Percentiles rank a stretch among this genome's conserved stretches.
Conservation (phyloP, 2,329 filamentous ascomycete species). For the Onygena corvina region DNA sequence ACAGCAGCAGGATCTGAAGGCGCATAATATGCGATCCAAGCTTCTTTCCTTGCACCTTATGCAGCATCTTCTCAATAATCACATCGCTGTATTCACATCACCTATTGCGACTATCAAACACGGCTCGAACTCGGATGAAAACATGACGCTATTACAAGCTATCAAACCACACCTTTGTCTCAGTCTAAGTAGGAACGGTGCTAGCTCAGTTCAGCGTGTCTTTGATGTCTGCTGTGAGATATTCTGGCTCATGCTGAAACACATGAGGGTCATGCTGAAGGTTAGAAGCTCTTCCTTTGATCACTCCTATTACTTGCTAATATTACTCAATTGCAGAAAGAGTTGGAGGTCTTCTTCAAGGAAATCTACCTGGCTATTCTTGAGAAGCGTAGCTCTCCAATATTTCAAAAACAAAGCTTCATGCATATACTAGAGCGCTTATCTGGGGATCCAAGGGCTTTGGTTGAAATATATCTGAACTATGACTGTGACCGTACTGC, state of each 20-base stretch:
- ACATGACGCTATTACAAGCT: constrained; percentile 83
- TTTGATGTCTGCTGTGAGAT: constrained; percentile 96
- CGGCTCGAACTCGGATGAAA: constrained; percentile 68
- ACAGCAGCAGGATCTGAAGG: constrained; percentile 82
- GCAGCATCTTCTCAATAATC: constrained; percentile 88
- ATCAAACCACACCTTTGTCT: constrained; percentile 95
- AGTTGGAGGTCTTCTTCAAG: constrained; percentile 94
- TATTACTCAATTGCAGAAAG: constrained; percentile 50
- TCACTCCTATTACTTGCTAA: not conserved
- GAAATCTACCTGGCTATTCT: constrained; percentile 91
- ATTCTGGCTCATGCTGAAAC: constrained; percentile 94
- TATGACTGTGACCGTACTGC: constrained; percentile 91
- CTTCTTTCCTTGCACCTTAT: constrained; percentile 90
- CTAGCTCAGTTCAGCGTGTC: constrained; percentile 79
- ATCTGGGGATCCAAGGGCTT: constrained; percentile 68
- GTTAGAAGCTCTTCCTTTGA: constrained; percentile 30
- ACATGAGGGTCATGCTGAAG: constrained; percentile 89
- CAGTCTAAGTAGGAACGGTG: constrained; percentile 86
- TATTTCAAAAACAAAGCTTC: constrained; percentile 86
- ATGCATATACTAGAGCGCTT: constrained; percentile 74
- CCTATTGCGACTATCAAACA: constrained; percentile 85
- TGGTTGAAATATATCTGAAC: constrained; percentile 94
- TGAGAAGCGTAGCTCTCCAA: constrained; percentile 72
- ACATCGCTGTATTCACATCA: constrained; percentile 80
- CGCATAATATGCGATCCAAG: constrained; percentile 95